Percentiles rank a stretch among this genome's conserved stretches.
These are phyloP conservation scores for Apium graveolens DNA, from an alignment of 129 eudicot genomes.

Conservation along the genomic window DNA sequence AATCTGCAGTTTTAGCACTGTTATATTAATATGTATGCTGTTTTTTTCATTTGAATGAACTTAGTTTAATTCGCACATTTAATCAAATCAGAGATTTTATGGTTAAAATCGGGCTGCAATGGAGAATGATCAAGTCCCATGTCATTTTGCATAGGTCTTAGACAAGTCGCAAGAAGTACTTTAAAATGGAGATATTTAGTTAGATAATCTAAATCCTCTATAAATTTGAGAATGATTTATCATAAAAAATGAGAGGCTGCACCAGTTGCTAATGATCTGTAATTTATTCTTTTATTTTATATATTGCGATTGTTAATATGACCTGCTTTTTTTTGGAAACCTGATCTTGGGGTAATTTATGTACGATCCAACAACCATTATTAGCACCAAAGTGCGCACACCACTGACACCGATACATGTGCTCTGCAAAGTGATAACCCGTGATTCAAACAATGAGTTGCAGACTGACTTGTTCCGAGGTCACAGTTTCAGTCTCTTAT, in stretches of 20 bases:
- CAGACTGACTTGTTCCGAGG: neutral
- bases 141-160: neutral
- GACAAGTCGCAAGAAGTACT: neutral
- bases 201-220: neutral
- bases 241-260: neutral
- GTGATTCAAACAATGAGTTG: neutral
- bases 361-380: neutral
- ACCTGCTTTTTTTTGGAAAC: neutral
- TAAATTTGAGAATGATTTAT: too few relatives aligned
- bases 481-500: neutral
- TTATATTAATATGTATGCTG: neutral
- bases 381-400: neutral
- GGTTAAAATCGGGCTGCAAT: neutral
- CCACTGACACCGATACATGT: neutral
- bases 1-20: neutral
- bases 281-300: too few relatives aligned
- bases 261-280: neutral
- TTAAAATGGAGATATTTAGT: neutral
- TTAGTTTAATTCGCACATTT: too few relatives aligned
- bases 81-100: too few relatives aligned
- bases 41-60: neutral
- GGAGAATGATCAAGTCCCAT: neutral
- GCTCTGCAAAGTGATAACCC: neutral
- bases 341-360: neutral
- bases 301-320: neutral